These are phyloP conservation scores for Penicillium mononematosum DNA, from an alignment of 495 filamentous ascomycete genomes.

Conservation along the genomic window DNA sequence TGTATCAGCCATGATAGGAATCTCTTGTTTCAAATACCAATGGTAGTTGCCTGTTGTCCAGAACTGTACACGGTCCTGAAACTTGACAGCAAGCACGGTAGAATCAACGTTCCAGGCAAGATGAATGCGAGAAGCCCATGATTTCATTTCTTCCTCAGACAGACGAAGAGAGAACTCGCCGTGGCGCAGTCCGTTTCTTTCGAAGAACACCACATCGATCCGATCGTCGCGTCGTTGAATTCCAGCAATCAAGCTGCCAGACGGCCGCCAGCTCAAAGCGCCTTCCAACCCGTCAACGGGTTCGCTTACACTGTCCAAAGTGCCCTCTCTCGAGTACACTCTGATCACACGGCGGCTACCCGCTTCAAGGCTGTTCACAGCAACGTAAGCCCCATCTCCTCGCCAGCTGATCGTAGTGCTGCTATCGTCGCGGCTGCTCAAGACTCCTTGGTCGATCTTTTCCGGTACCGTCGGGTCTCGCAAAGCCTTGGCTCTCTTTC, in stretches of 20 bases:
- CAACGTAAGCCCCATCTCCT: constrained; percentile 89
- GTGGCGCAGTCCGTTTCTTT: constrained; percentile 91
- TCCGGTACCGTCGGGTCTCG: constrained; percentile 94
- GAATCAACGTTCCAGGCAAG: constrained; percentile 91
- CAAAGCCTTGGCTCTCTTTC: constrained; percentile 84
- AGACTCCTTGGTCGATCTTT: constrained; percentile 78
- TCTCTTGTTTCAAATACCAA: constrained; percentile 97
- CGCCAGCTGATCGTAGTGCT: constrained; percentile 81
- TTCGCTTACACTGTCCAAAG: constrained; percentile 87
- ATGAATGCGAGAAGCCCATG: constrained; percentile 55
- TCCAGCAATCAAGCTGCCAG: constrained; percentile 83
- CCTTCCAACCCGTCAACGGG: constrained; percentile 87
- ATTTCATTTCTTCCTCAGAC: constrained; percentile 55
- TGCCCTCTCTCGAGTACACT: constrained; percentile 86
- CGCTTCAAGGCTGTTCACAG: constrained; percentile 72
- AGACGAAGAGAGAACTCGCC: constrained; percentile 81
- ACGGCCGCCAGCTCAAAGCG: constrained; percentile 86
- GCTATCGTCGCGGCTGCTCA: constrained; percentile 69
- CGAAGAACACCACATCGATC: constrained; percentile 91
- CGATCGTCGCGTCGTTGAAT: constrained; percentile 68
- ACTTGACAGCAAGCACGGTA: constrained; percentile 77
- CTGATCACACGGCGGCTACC: constrained; percentile 72
- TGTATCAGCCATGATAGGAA: constrained; percentile 42
- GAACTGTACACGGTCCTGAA: constrained; percentile 76
- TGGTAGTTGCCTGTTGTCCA: constrained; percentile 98